Evolutionary conservation across 768 basidiomycete genomes (phyloP).

Genomic region (Boletus barrowsii): DNA sequence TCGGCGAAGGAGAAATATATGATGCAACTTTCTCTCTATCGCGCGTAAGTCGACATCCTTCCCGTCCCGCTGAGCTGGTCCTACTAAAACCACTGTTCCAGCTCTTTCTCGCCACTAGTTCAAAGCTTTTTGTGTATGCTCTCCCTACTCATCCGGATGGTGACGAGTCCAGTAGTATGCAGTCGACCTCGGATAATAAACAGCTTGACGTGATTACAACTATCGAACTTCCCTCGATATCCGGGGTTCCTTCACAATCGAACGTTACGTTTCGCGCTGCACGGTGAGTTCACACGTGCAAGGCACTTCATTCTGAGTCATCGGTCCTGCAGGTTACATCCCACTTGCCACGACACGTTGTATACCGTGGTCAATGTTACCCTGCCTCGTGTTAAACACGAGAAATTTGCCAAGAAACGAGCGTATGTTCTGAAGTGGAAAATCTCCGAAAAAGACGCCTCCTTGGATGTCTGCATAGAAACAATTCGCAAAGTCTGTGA

Average conservation of each 20-base stretch:
- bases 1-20: slow-evolving; percentile 77
- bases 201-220: slow-evolving; percentile 45
- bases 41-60: slow-evolving; percentile 42
- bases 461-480: slow-evolving; percentile 53
- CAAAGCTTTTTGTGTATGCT: slow-evolving; percentile 60
- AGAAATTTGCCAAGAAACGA: slow-evolving; percentile 53
- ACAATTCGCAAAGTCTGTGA: slow-evolving; percentile 72
- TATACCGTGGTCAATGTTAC: slow-evolving; percentile 74
- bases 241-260: slow-evolving; percentile 44
- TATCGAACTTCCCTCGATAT: slow-evolving; percentile 51
- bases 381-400: slow-evolving; percentile 52
- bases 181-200: slow-evolving; percentile 16
- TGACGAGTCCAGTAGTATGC: slow-evolving; percentile 5
- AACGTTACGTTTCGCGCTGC: slow-evolving; percentile 57
- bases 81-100: slow-evolving; percentile 24
- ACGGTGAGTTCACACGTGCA: slow-evolving; percentile 36
- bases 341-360: slow-evolving; percentile 46
- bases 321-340: slow-evolving; percentile 50
- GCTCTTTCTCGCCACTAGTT: slow-evolving; percentile 67
- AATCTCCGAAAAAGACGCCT: slow-evolving; percentile 55
- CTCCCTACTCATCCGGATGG: slow-evolving; percentile 37
- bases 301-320: slow-evolving; percentile 5
- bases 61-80: background rate
- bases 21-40: slow-evolving; percentile 75
- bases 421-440: slow-evolving; percentile 76